A percentile compares a stretch with the other conserved stretches of the same genome.
These are phyloP conservation scores for Cynara cardunculus DNA, from an alignment of 129 eudicot species.

Conservation along the genomic window DNA sequence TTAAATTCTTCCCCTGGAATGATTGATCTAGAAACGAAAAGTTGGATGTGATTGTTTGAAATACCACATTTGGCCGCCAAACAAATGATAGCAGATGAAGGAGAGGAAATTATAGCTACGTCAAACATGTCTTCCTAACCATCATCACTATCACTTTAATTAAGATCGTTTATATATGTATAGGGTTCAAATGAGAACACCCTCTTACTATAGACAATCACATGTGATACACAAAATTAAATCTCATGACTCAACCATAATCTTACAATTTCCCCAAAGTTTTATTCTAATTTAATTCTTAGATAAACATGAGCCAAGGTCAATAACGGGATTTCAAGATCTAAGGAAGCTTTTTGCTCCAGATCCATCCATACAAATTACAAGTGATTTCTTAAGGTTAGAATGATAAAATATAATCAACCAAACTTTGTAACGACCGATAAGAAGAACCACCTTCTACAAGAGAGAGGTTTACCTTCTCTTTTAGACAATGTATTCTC, in stretches of 20 bases:
- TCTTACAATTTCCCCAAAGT: neutral
- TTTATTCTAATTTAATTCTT: neutral
- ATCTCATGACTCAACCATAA: neutral
- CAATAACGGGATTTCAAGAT: neutral
- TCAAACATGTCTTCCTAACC: too few relatives aligned
- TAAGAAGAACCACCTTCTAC: constrained; percentile 35
- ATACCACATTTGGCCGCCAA: too few relatives aligned
- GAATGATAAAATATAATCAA: constrained; percentile 28
- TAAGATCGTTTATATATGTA: too few relatives aligned
- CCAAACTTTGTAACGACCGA: constrained; percentile 24
- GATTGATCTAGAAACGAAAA: constrained; percentile 51
- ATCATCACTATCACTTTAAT: too few relatives aligned
- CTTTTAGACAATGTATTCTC: constrained; percentile 16
- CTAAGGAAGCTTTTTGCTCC: neutral
- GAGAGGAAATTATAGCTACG: too few relatives aligned
- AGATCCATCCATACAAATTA: neutral
- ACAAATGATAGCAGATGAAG: too few relatives aligned
- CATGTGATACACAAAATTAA: neutral
- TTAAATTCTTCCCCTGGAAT: constrained; percentile 31
- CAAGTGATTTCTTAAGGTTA: neutral
- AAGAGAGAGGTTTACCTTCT: constrained; percentile 20
- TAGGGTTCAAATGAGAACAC: too few relatives aligned
- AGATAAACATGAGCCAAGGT: neutral
- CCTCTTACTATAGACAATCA: too few relatives aligned
- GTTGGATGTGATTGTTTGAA: constrained; percentile 31